Base-by-base conservation (phyloP, 257 asterid genomes). In the Haberlea rhodopensis region DNA sequence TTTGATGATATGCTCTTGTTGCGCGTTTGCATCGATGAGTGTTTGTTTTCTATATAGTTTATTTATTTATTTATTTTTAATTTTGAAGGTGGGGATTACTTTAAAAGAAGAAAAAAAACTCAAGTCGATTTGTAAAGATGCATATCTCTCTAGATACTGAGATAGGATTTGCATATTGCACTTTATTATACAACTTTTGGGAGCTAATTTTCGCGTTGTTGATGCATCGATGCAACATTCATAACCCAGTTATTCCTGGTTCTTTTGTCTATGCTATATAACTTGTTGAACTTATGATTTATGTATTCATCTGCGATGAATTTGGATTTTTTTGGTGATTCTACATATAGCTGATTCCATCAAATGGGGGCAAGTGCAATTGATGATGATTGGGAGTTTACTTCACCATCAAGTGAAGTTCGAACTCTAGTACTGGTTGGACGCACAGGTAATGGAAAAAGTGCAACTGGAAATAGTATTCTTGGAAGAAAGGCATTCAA, bases 391-490 rank as follows among this genome's bases (percentile, higher is more conserved):
- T 88, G 98, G 96, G 96, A 91, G 82, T 70, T 88, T 32, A 57
- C 87, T 4, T 70, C 85, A 7, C 73, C 82, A 59, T 37, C 69
- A 3, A 78, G 32, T 75, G 87, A 70, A 11, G 82, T 78, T 63
- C 75, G 87, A 26, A 91, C 95, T 8, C 56, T 88, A 29, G 95
- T 89, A 70, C 75, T 91, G 65, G 90, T 89, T 54, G 98, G 98
- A n/a, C 67, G 92, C 25, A 89, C 96, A 0, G 98, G 98, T 40
- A 89, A 85, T 71, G 98, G 98, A 0, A 91, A 89, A 70, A 91
- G 98, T 66, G 98, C 98, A 5, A 89, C 98, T 0, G 96, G 96
- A 37, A 91, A 91, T 69, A 89, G 96, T 65, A 88, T 91, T 58
- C 73, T 91, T n/a, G 43, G 81, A 37, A 75, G 61, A 55, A 81